A percentile compares a stretch with the other conserved stretches of the same genome.
Evolutionary conservation across 2,329 filamentous ascomycete species (phyloP).

Genomic region (Cryphonectria naterciae): DNA sequence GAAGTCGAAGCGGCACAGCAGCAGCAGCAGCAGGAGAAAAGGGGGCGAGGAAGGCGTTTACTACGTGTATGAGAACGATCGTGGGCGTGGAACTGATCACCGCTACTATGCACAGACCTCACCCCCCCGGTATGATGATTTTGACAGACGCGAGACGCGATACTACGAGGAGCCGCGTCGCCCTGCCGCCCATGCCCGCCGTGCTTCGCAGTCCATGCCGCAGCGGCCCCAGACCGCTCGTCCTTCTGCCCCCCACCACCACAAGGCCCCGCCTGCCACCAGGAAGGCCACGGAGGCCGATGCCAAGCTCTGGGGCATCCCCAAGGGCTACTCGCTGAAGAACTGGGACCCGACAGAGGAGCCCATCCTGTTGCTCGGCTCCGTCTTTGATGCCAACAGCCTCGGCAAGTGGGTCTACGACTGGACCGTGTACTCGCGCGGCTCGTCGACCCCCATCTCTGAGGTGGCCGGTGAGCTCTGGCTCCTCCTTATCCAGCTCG

Average conservation of each 20-base stretch:
- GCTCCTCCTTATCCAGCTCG: slow-evolving; percentile 90
- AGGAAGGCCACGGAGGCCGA: slow-evolving; percentile 61
- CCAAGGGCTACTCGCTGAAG: slow-evolving; percentile 89
- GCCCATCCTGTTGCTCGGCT: slow-evolving; percentile 91
- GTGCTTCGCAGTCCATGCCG: slow-evolving; percentile 53
- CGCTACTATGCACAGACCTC: slow-evolving; percentile 57
- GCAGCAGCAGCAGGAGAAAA: slow-evolving; percentile 17
- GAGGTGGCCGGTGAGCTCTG: slow-evolving; percentile 94
- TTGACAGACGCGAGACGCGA: slow-evolving; percentile 48
- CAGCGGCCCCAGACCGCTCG: slow-evolving; percentile 58
- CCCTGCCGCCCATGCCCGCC: slow-evolving; percentile 49
- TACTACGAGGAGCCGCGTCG: slow-evolving; percentile 46
- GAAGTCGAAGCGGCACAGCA: slow-evolving; percentile 46
- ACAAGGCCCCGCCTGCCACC: slow-evolving; percentile 43
- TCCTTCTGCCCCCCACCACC: slow-evolving; percentile 45
- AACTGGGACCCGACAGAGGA: slow-evolving; percentile 97
- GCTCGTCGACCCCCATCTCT: slow-evolving; percentile 78
- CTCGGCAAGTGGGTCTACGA: slow-evolving; percentile 99
- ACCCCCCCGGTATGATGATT: slow-evolving; percentile 35
- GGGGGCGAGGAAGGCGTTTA: slow-evolving; percentile 38
- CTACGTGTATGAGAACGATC: slow-evolving; percentile 48
- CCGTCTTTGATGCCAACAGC: slow-evolving; percentile 96
- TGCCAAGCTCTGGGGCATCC: slow-evolving; percentile 72
- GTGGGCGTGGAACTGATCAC: slow-evolving; percentile 63
- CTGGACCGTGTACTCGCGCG: slow-evolving; percentile 94